Percentiles rank a stretch among this genome's conserved stretches.
Evolutionary conservation across 1,284 basidiomycete genomes (phyloP).

Genomic region (Ceratobasidium sp.): DNA sequence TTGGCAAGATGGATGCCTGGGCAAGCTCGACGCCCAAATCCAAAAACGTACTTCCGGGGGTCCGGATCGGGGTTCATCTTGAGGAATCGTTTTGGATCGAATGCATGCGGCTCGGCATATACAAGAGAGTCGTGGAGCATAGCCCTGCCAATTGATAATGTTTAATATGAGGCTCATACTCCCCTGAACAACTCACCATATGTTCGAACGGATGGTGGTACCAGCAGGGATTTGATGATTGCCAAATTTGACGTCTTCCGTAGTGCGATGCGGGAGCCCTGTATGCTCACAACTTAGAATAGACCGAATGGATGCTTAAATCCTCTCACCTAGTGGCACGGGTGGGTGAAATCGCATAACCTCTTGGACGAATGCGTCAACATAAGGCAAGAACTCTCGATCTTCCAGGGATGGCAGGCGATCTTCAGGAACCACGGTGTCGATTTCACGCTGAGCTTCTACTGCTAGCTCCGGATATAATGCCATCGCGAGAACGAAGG

Average conservation of each 20-base stretch:
- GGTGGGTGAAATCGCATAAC: constrained; percentile 54
- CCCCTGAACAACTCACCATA: constrained; percentile 14
- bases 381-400: constrained; percentile 55
- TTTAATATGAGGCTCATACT: too few relatives aligned
- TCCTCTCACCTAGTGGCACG: constrained; percentile 51
- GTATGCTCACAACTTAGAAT: constrained; percentile 50
- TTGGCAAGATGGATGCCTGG: constrained; percentile 34
- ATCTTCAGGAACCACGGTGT: not conserved
- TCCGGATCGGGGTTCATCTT: constrained; percentile 52
- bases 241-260: constrained; percentile 3
- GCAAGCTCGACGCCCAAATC: constrained; percentile 45
- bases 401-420: constrained; percentile 51
- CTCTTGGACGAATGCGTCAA: constrained; percentile 56
- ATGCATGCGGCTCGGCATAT: constrained; percentile 59
- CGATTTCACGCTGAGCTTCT: constrained; percentile 19
- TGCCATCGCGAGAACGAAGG: constrained; percentile 6
- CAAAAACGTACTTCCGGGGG: constrained; percentile 48
- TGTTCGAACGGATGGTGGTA: constrained; percentile 12
- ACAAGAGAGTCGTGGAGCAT: constrained; percentile 55
- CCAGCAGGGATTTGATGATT: constrained; percentile 22
- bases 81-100: constrained; percentile 60
- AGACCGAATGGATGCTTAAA: too few relatives aligned
- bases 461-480: constrained; percentile 25
- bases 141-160: constrained; percentile 50
- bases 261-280: constrained; percentile 15